Evolutionary conservation across 495 filamentous ascomycete genomes (phyloP), one percentile per base, ranked within the genome.

Genomic region (Penicillium samsonianum): DNA sequence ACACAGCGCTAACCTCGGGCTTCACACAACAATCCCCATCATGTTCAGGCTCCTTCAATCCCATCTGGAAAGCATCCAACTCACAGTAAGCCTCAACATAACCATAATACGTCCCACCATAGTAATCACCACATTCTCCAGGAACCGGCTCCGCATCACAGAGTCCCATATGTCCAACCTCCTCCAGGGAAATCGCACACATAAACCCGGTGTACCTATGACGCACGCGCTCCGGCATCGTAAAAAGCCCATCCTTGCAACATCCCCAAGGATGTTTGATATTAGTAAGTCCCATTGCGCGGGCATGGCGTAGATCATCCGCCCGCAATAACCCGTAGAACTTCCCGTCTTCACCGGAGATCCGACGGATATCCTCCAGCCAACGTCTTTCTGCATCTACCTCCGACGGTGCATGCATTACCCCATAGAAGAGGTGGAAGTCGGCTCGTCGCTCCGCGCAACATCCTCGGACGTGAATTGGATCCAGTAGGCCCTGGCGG

Each of bases 241-340:
- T 25, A 23, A 38, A 37, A 5, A 12, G 16, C 3, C 16, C 53
- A 8, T 55, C 28, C 8, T n/a, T 26, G 17, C 53, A 55, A 30
- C 53, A 55, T 5, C 53, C 53, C 42, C 53, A 46, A 0, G 42
- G 28, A 35, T 55, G 53, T 5, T 14, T 33, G 8, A 44, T 44
- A 7, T 55, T 20, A 0, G 9, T 14, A 10, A 55, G 11, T 8
- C 42, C 53, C 43, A 55, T 25, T 2, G 31, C 42, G 5, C 20
- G 19, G 8, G 53, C 53, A 1, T 55, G 31, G 1, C n/a, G 6
- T 22, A 25, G 4, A 17, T 26, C 23, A 4, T 55, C 42, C 9
- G 53, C 53, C 53, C 23, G 30, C 4, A 46, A 16, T 9, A 44
- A 11, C 30, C 42, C 53, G 42, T 55, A 47, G 42, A 46, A 55